Conservation (phyloP, 2,329 filamentous ascomycete genomes). For the Cordyceps militaris region DNA sequence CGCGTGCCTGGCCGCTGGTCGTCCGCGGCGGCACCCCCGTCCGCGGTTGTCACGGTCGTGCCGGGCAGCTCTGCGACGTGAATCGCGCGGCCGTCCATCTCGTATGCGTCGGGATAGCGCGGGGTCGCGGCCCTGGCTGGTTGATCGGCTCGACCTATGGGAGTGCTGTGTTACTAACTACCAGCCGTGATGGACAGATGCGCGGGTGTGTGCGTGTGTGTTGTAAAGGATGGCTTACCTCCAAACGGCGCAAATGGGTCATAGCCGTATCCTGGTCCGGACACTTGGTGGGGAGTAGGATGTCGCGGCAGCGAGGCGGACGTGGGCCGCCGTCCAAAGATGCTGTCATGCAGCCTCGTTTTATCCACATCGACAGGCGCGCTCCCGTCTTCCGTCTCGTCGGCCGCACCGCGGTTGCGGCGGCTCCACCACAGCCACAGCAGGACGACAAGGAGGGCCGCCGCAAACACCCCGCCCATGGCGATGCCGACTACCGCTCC, state of each 20-base stretch:
- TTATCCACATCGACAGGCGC: constrained; percentile 1
- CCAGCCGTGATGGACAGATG: not conserved
- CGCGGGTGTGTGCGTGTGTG: not conserved
- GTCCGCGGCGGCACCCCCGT: not conserved
- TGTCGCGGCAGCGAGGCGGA: not conserved
- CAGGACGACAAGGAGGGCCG: constrained; percentile 24
- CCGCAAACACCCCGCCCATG: constrained; percentile 28
- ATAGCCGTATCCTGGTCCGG: constrained; percentile 1
- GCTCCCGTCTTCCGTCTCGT: not conserved
- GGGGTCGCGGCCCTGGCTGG: constrained; percentile 20
- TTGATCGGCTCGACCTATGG: constrained; percentile 28
- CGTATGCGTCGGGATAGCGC: constrained; percentile 24
- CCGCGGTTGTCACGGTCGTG: constrained; percentile 15
- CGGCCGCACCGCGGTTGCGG: not conserved
- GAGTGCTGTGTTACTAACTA: not conserved
- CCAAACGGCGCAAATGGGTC: constrained; percentile 40
- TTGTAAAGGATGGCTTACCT: constrained; percentile 28
- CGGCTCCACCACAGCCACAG: constrained; percentile 17
- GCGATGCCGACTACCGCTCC: constrained; percentile 16
- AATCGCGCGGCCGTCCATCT: constrained; percentile 30
- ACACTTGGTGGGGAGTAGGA: not conserved
- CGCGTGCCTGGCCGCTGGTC: not conserved
- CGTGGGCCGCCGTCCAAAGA: constrained; percentile 2
- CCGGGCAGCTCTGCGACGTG: constrained; percentile 28
- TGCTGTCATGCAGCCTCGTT: constrained; percentile 1